Conservation (phyloP, 2,329 filamentous ascomycete species). For the Myrmaecium sp. region DNA sequence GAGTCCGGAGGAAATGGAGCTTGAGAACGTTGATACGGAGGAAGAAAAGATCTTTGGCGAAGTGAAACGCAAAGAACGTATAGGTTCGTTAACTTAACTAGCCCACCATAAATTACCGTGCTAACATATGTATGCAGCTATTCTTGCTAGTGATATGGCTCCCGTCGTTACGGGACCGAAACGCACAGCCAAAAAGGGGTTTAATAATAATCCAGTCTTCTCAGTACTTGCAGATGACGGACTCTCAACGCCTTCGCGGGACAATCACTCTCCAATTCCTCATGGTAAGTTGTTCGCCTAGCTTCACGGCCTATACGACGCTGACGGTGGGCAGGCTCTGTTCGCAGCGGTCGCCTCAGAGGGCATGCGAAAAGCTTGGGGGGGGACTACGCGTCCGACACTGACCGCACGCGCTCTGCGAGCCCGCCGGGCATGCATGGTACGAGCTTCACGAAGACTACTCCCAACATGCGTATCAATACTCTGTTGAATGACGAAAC, state of each 20-base stretch:
- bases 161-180: conserved; percentile 41
- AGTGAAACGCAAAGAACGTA: conserved; percentile 56
- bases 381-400: conserved; percentile 24
- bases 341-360: conserved; percentile 13
- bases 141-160: conserved; percentile 58
- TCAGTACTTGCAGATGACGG: conserved; percentile 23
- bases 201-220: conserved; percentile 25
- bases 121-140: conserved; percentile 23
- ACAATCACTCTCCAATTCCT: conserved; percentile 21
- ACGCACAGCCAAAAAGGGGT: conserved; percentile 30
- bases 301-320: background rate
- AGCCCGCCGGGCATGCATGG: conserved; percentile 24
- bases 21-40: conserved; percentile 58
- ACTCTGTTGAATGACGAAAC: conserved; percentile 30
- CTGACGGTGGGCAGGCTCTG: conserved; percentile 12
- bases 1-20: conserved; percentile 44
- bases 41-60: conserved; percentile 55
- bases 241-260: conserved; percentile 20
- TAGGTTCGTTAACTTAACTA: conserved; percentile 16
- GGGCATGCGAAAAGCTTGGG: conserved; percentile 11
- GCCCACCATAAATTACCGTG: conserved; percentile 1
- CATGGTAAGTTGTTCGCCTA: conserved; percentile 11
- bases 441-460: conserved; percentile 18
- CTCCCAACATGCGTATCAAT: conserved; percentile 30
- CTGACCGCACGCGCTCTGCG: conserved; percentile 30